phyloP scores from a whole-genome alignment of 1,284 basidiomycete species.

The Melampsora occidentalis region DNA sequence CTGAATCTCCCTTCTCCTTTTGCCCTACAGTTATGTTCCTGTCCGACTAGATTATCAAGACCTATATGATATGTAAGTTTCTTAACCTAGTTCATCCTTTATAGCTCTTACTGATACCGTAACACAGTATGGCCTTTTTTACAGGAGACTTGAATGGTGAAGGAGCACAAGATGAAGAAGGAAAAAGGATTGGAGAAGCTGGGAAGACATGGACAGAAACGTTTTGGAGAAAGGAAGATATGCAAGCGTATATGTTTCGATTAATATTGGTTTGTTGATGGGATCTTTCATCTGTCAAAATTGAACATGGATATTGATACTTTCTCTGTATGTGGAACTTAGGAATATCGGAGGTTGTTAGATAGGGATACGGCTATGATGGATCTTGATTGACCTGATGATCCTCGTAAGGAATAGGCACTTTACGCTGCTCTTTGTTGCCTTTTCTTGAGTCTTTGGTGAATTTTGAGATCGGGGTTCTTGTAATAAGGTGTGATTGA shows the following conservation, averaged over 20 bases:
- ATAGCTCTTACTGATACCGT: constrained; percentile 33
- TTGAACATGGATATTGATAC: no score
- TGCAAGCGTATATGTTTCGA: constrained; percentile 52
- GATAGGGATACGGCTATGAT: no score
- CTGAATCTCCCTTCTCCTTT: not conserved
- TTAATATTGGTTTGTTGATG: constrained; percentile 24
- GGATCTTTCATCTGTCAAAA: not conserved
- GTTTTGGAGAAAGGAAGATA: constrained; percentile 56
- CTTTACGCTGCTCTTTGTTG: no score
- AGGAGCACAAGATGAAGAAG: constrained; percentile 53
- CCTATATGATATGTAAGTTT: constrained; percentile 51
- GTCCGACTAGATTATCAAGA: constrained; percentile 54
- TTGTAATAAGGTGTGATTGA: no score
- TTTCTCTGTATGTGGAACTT: no score
- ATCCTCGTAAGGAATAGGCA: no score
- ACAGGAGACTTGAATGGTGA: constrained; percentile 55
- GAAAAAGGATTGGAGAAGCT: constrained; percentile 54
- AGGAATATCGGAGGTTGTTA: no score
- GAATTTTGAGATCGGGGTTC: no score
- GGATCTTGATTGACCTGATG: no score
- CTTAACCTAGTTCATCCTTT: no score
- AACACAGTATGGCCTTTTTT: constrained; percentile 56
- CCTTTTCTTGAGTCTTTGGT: no score
- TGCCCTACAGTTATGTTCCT: constrained; percentile 47
- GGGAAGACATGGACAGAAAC: constrained; percentile 53